phyloP scores from a whole-genome alignment of 202 grass and related monocot species.

The Saccharum hybrid region DNA sequence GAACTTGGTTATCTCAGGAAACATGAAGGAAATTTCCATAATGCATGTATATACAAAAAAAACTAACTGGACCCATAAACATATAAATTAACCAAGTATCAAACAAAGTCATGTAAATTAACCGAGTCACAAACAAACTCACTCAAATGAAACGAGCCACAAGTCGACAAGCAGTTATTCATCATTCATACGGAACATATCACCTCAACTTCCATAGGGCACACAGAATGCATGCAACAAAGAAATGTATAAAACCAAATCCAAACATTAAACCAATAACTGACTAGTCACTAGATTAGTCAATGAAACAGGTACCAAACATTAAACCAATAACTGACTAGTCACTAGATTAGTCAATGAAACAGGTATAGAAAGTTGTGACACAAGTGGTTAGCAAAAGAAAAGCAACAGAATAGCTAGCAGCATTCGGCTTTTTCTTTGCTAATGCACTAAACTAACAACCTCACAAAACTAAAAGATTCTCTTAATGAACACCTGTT shows the following conservation, averaged over 20 bases:
- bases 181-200: not conserved
- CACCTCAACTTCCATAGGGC: not conserved
- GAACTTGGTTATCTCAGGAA: too few relatives aligned
- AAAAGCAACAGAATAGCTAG: conserved; percentile 49
- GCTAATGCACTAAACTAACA: conserved; percentile 56
- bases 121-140: not conserved
- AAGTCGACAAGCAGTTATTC: not conserved
- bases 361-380: conserved; percentile 32
- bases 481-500: conserved; percentile 39
- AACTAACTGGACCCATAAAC: not conserved
- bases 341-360: conserved; percentile 50
- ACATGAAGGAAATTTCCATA: too few relatives aligned
- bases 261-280: conserved; percentile 15
- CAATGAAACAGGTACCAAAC: conserved; percentile 21
- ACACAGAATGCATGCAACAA: not conserved
- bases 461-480: conserved; percentile 26
- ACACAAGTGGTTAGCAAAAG: conserved; percentile 61
- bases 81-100: not conserved
- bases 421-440: conserved; percentile 51
- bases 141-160: not conserved
- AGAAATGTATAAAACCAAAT: not conserved
- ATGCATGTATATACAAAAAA: not conserved
- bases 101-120: not conserved
- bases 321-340: conserved; percentile 24
- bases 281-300: conserved; percentile 50